Evolutionary conservation across 768 basidiomycete species (phyloP), one percentile per base, ranked within the genome.

Genomic region (Tulasnella sp.): DNA sequence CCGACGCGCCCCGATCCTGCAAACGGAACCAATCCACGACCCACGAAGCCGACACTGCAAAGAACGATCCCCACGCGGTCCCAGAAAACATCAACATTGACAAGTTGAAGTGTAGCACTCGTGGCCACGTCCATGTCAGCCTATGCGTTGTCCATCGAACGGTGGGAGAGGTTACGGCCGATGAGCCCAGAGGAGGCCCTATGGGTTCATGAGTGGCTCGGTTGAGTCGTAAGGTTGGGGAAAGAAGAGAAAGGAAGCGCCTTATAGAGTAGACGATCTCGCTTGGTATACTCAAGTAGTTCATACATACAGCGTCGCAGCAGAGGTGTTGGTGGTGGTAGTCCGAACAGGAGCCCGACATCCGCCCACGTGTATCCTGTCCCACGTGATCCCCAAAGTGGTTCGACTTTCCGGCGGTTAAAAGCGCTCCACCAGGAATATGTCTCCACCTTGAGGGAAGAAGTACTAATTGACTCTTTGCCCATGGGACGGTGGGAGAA

Each of bases 271-370:
- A 75, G 74, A 75, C 22, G 74, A 75, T 75, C 28, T 75, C 41
- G 46, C 9, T 42, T n/a, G 74, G 74, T 48, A 75, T 28, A 42
- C 41, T 40, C 74, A 75, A 75, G 74, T 75, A 75, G 74, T 37
- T 75, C 74, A 75, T 75, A 48, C 74, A 75, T 75, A 48, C 8
- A 75, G 8, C 31, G 34, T 42, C 14, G 74, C 7, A 1, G 40
- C n/a, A 28, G 31, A 16, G 31, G 64, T 14, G 64, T 2, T 22
- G 34, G 31, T 69, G 28, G 28, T 37, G 37, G 37, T 31, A 18
- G 64, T 69, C 64, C 64, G 54, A 69, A 69, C 64, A 31, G 64
- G 64, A 69, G 64, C 12, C 31, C 60, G 60, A 64, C 60, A 28
- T 64, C 60, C 37, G 64, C 31, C 64, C 64, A 69, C 64, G 64